Percentiles rank a stretch among this genome's conserved stretches.
Evolutionary conservation across 1,284 basidiomycete species (phyloP).

Genomic region (Trametes pubescens): DNA sequence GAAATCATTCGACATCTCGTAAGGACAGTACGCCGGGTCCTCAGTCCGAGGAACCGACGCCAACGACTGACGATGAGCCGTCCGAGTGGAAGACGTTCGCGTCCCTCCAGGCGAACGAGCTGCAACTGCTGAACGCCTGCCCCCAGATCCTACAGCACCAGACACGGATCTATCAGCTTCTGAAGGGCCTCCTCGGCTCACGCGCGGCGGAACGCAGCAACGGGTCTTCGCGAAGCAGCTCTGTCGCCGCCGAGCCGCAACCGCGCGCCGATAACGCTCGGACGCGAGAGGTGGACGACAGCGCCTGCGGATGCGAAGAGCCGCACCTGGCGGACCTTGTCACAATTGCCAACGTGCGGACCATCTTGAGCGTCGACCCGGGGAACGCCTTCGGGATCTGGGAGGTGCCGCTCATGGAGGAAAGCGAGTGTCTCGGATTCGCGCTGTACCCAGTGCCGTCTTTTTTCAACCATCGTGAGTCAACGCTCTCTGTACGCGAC

Average conservation of each 20-base stretch:
- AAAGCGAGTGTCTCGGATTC: slow-evolving; percentile 73
- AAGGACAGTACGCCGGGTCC: neutral
- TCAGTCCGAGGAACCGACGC: neutral
- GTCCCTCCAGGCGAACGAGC: slow-evolving; percentile 40
- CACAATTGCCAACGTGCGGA: slow-evolving; percentile 54
- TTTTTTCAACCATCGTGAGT: slow-evolving; percentile 72
- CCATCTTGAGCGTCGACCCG: slow-evolving; percentile 62
- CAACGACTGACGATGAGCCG: neutral
- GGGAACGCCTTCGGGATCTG: slow-evolving; percentile 75
- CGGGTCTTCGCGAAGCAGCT: slow-evolving; percentile 27
- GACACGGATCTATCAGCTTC: slow-evolving; percentile 40
- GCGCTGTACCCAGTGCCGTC: slow-evolving; percentile 65
- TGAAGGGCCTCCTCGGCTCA: slow-evolving; percentile 36
- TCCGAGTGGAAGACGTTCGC: slow-evolving; percentile 37
- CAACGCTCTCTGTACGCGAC: slow-evolving; percentile 27
- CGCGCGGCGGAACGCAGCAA: slow-evolving; percentile 3
- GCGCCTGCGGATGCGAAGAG: neutral
- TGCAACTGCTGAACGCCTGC: slow-evolving; percentile 37
- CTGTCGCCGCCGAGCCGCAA: slow-evolving; percentile 18
- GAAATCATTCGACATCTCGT: neutral
- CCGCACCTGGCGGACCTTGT: slow-evolving; percentile 47
- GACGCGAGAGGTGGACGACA: neutral
- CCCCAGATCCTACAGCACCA: slow-evolving; percentile 43
- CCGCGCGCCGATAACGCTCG: slow-evolving; percentile 13
- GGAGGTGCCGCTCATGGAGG: slow-evolving; percentile 53